These are phyloP conservation scores for Daucus carota DNA, from an alignment of 129 eudicot species.

Conservation along the genomic window DNA sequence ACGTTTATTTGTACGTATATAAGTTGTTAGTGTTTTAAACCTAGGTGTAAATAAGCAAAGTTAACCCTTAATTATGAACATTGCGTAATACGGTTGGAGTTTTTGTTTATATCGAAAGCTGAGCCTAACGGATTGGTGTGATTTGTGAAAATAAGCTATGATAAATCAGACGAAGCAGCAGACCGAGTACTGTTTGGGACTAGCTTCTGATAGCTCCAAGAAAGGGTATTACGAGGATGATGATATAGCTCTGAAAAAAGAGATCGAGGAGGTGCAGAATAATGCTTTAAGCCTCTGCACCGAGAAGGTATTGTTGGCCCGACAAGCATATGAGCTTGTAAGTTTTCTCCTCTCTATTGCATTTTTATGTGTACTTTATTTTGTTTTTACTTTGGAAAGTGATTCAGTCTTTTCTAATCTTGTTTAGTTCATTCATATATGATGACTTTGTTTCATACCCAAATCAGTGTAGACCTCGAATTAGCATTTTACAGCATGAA, in stretches of 20 bases:
- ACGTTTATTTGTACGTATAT: not conserved
- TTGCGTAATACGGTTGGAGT: not conserved
- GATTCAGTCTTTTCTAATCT: not conserved
- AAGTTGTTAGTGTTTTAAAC: not conserved
- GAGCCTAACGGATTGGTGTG: not conserved
- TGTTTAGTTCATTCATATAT: not conserved
- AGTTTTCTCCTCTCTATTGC: slow-evolving; percentile 15
- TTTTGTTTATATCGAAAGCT: not conserved
- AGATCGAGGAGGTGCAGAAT: slow-evolving; percentile 70
- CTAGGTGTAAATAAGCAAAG: too few species aligned
- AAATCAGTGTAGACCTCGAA: not conserved
- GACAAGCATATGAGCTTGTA: slow-evolving; percentile 97
- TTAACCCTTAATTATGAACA: not conserved
- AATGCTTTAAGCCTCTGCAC: slow-evolving; percentile 85
- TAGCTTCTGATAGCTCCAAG: slow-evolving; percentile 54
- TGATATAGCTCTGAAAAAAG: slow-evolving; percentile 58
- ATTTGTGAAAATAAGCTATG: slow-evolving; percentile 43
- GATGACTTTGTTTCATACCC: not conserved
- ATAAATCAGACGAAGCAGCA: slow-evolving; percentile 92
- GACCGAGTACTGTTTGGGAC: slow-evolving; percentile 62
- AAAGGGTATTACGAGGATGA: slow-evolving; percentile 45
- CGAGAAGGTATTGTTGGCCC: slow-evolving; percentile 82
- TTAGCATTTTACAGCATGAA: not conserved
- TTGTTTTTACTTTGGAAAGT: not conserved
- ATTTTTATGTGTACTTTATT: not conserved